Base-by-base conservation (phyloP, 2,329 filamentous ascomycete genomes). In the Aspergillus awamori region DNA sequence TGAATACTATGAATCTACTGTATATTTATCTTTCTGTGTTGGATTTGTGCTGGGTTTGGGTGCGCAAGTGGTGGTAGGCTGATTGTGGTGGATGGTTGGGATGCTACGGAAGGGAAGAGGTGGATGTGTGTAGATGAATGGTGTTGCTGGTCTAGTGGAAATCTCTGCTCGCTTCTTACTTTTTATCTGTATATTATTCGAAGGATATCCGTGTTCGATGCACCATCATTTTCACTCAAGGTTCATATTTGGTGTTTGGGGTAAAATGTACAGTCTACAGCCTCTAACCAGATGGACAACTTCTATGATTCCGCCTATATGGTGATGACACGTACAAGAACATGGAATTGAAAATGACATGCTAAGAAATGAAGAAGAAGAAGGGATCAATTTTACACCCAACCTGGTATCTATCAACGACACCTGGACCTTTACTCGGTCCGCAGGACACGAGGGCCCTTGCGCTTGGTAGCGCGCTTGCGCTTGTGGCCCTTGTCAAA, bases 401-500 rank as follows among this genome's bases (percentile, higher is more conserved):
- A 52, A 30, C 58, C 63, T 22, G 54, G 55, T 45, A 63, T 60
- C 59, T 58, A 60, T 26, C 58, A 41, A 55, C 53, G 38, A 52
- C 51, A 52, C 15, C 51, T 47, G 39, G 20, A 53, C 45, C 49
- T 64, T 67, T 73, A 80, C 67, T 80, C 78, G 61, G 77, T 78
- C 69, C 80, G 69, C 65, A 82, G 69, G 63, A 80, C 76, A 61
- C 75, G 74, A 36, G 77, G 72, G 17, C 79, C 80, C 70, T 76
- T 78, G 65, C 73, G 73, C 67, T 80, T 81, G 10, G 74, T 71
- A 53, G 78, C 75, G 68, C 80, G 80, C 73, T 80, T 82, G 72
- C 82, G 83, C 76, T 83, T 84, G 62, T 81, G 79, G 20, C 82
- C 83, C 56, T 79, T 80, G 59, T 84, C 82, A 71, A 83, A 81